phyloP scores from a whole-genome alignment of 1,139 yeast genomes.

The Suhomyces atakaporum region DNA sequence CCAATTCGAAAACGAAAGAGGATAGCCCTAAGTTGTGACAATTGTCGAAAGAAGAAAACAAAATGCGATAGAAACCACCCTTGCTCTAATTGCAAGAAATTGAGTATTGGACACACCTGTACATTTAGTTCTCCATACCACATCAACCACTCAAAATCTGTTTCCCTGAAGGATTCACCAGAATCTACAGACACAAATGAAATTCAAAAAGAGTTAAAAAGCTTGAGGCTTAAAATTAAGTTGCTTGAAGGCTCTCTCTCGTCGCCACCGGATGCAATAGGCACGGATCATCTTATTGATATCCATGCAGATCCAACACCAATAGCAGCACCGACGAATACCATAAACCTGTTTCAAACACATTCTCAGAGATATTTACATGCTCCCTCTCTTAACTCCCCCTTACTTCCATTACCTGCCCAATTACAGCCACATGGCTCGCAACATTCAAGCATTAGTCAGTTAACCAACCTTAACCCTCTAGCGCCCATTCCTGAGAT shows the following conservation, averaged over 20 bases:
- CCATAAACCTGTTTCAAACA: not conserved
- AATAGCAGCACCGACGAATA: not conserved
- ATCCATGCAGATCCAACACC: not conserved
- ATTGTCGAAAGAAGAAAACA: conserved; percentile 18
- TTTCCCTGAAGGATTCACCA: not conserved
- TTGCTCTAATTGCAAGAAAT: conserved; percentile 16
- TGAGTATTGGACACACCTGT: conserved; percentile 17
- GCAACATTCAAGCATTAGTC: not conserved
- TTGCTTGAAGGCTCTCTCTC: conserved; percentile 12
- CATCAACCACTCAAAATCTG: conserved; percentile 11
- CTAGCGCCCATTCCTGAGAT: not conserved
- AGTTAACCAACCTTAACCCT: not conserved
- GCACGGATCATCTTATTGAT: not conserved
- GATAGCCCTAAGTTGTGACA: conserved; percentile 25
- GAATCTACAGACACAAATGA: not conserved
- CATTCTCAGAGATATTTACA: not conserved
- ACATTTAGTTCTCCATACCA: conserved; percentile 17
- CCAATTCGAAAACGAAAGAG: conserved; percentile 20
- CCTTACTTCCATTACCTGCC: not conserved
- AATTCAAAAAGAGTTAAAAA: conserved; percentile 12
- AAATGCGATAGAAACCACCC: conserved; percentile 18
- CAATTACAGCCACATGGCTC: not conserved
- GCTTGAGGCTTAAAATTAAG: conserved; percentile 13
- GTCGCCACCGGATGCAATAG: not conserved
- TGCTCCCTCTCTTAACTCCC: not conserved